Base-by-base conservation (phyloP, 495 filamentous ascomycete species). In the Penicillium chermesinum region DNA sequence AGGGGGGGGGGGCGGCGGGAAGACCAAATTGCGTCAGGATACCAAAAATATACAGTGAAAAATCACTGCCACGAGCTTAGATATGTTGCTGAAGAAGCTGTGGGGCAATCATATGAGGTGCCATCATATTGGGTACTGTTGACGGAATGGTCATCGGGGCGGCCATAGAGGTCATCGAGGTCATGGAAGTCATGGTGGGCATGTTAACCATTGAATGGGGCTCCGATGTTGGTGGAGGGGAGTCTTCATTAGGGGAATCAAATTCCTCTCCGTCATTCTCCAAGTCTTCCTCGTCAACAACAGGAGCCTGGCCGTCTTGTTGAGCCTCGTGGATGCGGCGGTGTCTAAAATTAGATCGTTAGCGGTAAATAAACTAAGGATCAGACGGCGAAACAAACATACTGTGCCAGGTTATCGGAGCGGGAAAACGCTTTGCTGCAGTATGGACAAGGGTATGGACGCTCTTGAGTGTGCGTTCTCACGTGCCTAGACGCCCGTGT, bases 401-500 rank as follows among this genome's bases (percentile, higher is more conserved):
- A 95, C 86, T 98, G 93, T 66, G 93, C 93, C 66, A 98, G 84
- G 67, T 98, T 98, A 74, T 98, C 93, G 57, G 90, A 96, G 62
- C 93, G 81, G 38, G 93, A 96, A 70, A 98, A 98, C 38, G 91
- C 93, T 72, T 97, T 97, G 79, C 84, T 95, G 81, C 93, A 98
- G 66, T 94, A 86, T 60, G 85, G 85, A 78, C 93, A 98, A 58
- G 89, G 84, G 69, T 98, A 98, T 57, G 93, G 93, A 75, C 91
- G 85, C 75, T 98, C 93, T 80, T 98, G 93, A 16, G 93, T 98
- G 76, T 98, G 93, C 62, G 93, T 98, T 67, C 93, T 87, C 69
- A 98, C 94, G 77, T 98, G 93, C 75, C 91, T 96, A 72, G 45
- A 57, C 67, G 69, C 63, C 62, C 59, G 67, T 39, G 66, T 74